Base-by-base conservation (phyloP, 768 basidiomycete species). In the Suillus paluster region DNA sequence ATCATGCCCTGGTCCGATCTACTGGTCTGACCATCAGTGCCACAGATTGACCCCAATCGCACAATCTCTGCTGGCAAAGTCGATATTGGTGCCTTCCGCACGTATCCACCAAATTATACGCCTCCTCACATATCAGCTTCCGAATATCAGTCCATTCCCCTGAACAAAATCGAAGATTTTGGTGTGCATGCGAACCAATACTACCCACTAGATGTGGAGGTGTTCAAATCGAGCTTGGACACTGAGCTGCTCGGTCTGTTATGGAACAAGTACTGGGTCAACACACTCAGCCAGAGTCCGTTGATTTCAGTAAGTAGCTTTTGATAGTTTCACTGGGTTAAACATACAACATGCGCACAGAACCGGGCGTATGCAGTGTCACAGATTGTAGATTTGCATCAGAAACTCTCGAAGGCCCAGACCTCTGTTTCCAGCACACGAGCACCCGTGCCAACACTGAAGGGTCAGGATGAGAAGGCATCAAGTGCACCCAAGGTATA, bases 211-310 rank as follows among this genome's bases (percentile, higher is more conserved):
- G 95, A 97, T 36, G 91, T 99, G 19, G 89, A 95, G 72, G 90
- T 98, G 57, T 99, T 97, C 86, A 98, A 97, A 76, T 92, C 90
- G 27, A 88, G 84, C 62, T 78, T 96, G 55, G 97, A 99, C 73
- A 89, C 87, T 34, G 88, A 95, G 69, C 79, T 99, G 3, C 82
- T 99, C 46, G 92, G 92, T 23, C 78, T 96, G 71, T 77, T 99
- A 58, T 99, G 97, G 97, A 99, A 99, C 78, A 99, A 98, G 77
- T 99, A 99, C 69, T 99, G 97, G 97, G 94, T 97, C 27, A 95
- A 95, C 69, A 99, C 97, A 3, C 81, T 99, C 42, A 94, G 92
- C 68, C 93, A 94, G 71, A 97, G 94, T 70, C 91, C 95, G 5
- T 75, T 99, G 53, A 91, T 98, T 56, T 95, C 95, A 23, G 97